Percentiles rank a stretch among this genome's conserved stretches.
These are phyloP conservation scores for Melastoma candidum DNA, from an alignment of 441 rosid species.

Conservation along the genomic window DNA sequence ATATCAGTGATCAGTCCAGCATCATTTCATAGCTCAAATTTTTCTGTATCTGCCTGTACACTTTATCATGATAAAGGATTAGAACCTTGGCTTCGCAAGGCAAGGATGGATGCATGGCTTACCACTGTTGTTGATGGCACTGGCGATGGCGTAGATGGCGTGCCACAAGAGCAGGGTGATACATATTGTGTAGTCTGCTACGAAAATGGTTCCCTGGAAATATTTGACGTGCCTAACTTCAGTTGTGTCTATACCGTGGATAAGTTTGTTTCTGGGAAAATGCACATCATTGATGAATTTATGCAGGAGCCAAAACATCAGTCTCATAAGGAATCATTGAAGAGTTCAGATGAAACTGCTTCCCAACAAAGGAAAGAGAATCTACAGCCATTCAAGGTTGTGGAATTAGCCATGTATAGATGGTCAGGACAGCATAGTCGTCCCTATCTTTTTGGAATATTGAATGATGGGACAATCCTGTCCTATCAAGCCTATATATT, in stretches of 20 bases:
- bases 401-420: slow-evolving; percentile 92
- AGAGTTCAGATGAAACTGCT: slow-evolving; percentile 36
- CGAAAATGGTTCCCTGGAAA: slow-evolving; percentile 74
- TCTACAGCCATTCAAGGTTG: slow-evolving; percentile 50
- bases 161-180: slow-evolving; percentile 82
- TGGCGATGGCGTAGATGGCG: slow-evolving; percentile 82
- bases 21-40: slow-evolving; percentile 56
- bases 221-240: slow-evolving; percentile 89
- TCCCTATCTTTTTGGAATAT: slow-evolving; percentile 81
- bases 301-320: slow-evolving; percentile 36
- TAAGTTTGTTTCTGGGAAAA: slow-evolving; percentile 75
- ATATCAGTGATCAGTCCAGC: slow-evolving; percentile 65
- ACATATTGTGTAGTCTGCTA: slow-evolving; percentile 84
- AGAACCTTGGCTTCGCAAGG: slow-evolving; percentile 92
- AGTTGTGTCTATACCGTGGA: slow-evolving; percentile 74
- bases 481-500: slow-evolving; percentile 88
- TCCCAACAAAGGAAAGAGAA: slow-evolving; percentile 61
- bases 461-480: slow-evolving; percentile 91
- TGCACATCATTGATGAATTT: slow-evolving; percentile 59
- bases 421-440: slow-evolving; percentile 87
- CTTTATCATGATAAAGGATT: slow-evolving; percentile 93
- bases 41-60: slow-evolving; percentile 72
- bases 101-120: slow-evolving; percentile 98
- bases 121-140: slow-evolving; percentile 78
- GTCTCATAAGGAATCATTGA: slow-evolving; percentile 27